Conservation (phyloP, 139 green algal genomes). For the Diplosphaera chodatii region DNA sequence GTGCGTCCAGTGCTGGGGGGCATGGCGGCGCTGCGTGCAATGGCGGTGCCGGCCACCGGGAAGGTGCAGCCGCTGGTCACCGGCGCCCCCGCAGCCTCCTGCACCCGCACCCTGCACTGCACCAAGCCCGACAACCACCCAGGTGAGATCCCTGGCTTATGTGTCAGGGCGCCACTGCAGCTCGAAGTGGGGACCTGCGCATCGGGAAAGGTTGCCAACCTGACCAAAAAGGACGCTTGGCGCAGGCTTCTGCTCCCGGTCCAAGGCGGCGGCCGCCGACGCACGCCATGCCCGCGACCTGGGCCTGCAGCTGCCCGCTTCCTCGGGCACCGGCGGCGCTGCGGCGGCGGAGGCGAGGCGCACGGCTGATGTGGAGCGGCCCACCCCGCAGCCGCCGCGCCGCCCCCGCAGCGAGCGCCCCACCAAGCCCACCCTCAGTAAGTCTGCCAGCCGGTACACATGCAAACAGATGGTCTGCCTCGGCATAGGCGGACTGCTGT, state of each 20-base stretch:
- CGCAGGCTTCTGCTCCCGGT: slow-evolving; percentile 13
- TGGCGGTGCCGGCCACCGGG: slow-evolving; percentile 8
- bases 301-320: neutral
- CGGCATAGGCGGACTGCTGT: too few relatives aligned
- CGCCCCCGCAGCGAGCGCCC: neutral
- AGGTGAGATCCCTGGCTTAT: too few relatives aligned
- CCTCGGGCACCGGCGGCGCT: too few relatives aligned
- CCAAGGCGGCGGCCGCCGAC: neutral
- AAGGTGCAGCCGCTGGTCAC: slow-evolving; percentile 26
- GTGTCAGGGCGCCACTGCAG: too few relatives aligned
- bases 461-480: too few relatives aligned
- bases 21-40: slow-evolving; percentile 7
- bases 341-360: too few relatives aligned
- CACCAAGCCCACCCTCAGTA: neutral
- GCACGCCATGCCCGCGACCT: neutral
- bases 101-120: slow-evolving; percentile 42
- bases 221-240: too few relatives aligned
- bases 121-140: slow-evolving; percentile 42
- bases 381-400: neutral
- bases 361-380: too few relatives aligned
- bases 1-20: slow-evolving; percentile 36
- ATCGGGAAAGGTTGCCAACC: too few relatives aligned
- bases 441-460: too few relatives aligned
- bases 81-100: slow-evolving; percentile 22
- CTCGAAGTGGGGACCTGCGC: too few relatives aligned